Evolutionary conservation across 805 yeast genomes (phyloP).

Genomic region (Wickerhamiella brachini): DNA sequence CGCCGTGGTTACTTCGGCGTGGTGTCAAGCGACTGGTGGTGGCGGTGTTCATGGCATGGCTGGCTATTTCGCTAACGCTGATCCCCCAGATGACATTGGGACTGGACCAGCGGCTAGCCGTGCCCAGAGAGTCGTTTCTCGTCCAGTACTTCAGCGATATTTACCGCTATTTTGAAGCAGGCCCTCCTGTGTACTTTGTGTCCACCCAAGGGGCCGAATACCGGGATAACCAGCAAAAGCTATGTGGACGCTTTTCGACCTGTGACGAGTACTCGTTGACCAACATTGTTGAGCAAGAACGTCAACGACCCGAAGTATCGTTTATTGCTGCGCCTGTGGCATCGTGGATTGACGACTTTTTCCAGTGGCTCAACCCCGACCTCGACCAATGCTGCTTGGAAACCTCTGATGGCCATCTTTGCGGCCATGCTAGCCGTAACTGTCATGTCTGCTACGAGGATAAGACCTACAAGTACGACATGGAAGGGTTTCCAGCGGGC

Average conservation of each 20-base stretch:
- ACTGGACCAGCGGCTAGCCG: constrained; percentile 77
- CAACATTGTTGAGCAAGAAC: constrained; percentile 75
- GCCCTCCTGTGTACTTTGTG: constrained; percentile 86
- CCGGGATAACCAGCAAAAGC: constrained; percentile 47
- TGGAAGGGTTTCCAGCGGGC: constrained; percentile 66
- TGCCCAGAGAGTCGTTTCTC: constrained; percentile 72
- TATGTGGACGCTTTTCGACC: constrained; percentile 80
- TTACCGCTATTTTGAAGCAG: constrained; percentile 60
- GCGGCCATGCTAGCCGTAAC: constrained; percentile 27
- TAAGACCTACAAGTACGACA: constrained; percentile 48
- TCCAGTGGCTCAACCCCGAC: constrained; percentile 76
- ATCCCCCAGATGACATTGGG: constrained; percentile 65
- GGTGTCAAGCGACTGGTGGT: constrained; percentile 36
- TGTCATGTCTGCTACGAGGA: constrained; percentile 62
- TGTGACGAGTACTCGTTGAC: constrained; percentile 69
- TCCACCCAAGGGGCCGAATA: constrained; percentile 54
- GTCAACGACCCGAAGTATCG: constrained; percentile 47
- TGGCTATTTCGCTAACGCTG: constrained; percentile 53
- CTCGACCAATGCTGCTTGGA: constrained; percentile 74
- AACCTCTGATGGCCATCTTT: constrained; percentile 14
- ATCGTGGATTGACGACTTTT: constrained; percentile 85
- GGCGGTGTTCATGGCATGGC: constrained; percentile 42
- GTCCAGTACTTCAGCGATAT: constrained; percentile 69
- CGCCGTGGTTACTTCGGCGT: constrained; percentile 42
- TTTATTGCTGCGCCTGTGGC: constrained; percentile 73